Evolutionary conservation across 257 asterid genomes (phyloP), one percentile per base, ranked within the genome.

Genomic region (Cinchona pubescens): DNA sequence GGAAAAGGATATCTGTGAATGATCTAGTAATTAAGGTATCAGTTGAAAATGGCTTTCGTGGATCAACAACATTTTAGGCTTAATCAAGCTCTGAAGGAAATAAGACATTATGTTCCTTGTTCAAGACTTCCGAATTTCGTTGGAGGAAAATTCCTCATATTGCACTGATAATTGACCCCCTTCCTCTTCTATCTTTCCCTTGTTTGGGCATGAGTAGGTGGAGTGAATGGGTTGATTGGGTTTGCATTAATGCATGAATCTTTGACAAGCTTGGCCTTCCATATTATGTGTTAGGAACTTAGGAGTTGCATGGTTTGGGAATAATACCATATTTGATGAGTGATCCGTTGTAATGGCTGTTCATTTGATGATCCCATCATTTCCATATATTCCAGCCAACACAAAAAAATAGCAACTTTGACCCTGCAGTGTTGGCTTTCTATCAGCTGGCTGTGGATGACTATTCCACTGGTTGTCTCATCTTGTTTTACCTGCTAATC

Each of bases 21-120:
- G 99, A 95, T 84, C 96, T 95, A 68, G 97, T 95, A 74, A 91
- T 92, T 56, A 95, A 95, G 98, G 99, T 92, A 92, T 46, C 79
- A 75, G 29, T 42, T 40, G 32, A 67, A 73, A 56, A 59, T 35
- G 30, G 25, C 27, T 48, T 75, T 45, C 58, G 18, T 51, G n/a
- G 25, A 49, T 48, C 65, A 23, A 37, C 19, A 13, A 16, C 3
- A 42, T 25, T 55, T 25, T 55, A 2, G 25, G 32, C 49, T 16
- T 49, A 35, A 48, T 35, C 46, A 34, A 59, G 13, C 7, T 71
- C 37, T 40, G 12, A 6, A 71, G 75, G 5, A 55, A 35, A 71
- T 7, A 2, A 2, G 69, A 30, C 8, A 11, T n/a, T 16, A 14
- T 59, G 14, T 38, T 38, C 49, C 35, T 68, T 45, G 34, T 56